Base-by-base conservation (phyloP, 1,139 yeast species). In the Scheffersomyces insectosa region DNA sequence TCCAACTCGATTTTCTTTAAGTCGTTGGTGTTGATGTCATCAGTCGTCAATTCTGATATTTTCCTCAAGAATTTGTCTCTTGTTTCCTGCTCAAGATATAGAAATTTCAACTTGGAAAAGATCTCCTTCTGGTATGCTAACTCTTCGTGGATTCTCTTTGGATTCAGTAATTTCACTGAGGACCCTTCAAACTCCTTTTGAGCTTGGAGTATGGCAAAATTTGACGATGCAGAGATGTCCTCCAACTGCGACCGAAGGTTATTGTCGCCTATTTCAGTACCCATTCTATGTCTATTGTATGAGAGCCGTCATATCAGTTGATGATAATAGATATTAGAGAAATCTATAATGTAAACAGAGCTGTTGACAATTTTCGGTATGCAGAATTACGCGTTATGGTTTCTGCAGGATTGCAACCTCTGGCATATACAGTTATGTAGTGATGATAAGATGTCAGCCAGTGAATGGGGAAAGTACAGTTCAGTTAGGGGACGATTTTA, bases 11-110 rank as follows among this genome's bases (percentile, higher is more conserved):
- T 42, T 15, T 40, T 42, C 25, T 48, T 41, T n/a, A 62, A 44
- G 28, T 59, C 62, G n/a, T 48, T 52, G 29, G 55, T 52, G 32
- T 49, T 50, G 9, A 63, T 47, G 11, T 51, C 56, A 1, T 48
- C 52, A 2, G 51, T 41, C 3, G 50, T 41, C 14, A 51, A 33
- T 30, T 54, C 57, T 9, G 56, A 52, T 20, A 54, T 48, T 41
- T 48, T 46, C 7, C 57, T 34, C 36, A 83, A 63, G 56, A 83
- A 83, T 62, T 79, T 74, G 48, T 83, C 86, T 50, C 85, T 73
- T 2, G 88, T 76, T 52, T 83, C 89, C 52, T 83, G 86, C 55
- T 84, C 90, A 39, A 83, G 60, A 55, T 82, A 83, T 38, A 81
- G 74, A 47, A 82, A 80, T 55, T 83, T 82, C 37, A 83, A 63